These are phyloP conservation scores for Porphyrellus sp. DNA, from an alignment of 1,284 basidiomycete genomes.

Conservation along the genomic window DNA sequence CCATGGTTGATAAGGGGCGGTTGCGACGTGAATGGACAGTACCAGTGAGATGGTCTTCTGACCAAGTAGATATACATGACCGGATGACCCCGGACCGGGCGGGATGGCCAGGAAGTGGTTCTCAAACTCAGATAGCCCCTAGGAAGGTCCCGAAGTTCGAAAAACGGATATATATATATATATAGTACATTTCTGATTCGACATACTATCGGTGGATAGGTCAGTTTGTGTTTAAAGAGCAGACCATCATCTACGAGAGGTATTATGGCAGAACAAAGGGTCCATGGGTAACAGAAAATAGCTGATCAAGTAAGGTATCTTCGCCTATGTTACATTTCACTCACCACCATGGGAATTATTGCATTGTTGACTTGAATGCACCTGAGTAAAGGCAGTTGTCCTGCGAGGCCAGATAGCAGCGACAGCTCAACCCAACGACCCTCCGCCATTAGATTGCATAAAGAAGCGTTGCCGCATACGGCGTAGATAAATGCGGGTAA, in stretches of 20 bases:
- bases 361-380: slow-evolving; percentile 13
- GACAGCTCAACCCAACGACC: slow-evolving; percentile 30
- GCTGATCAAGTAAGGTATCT: slow-evolving; percentile 1
- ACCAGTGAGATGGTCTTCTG: no score
- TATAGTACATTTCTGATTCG: background rate
- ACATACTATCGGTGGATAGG: background rate
- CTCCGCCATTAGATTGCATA: slow-evolving; percentile 19
- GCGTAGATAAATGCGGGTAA: slow-evolving; percentile 13
- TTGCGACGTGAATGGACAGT: background rate
- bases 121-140: no score
- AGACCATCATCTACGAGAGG: slow-evolving; percentile 4
- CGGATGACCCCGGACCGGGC: no score
- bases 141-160: no score
- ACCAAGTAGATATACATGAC: no score
- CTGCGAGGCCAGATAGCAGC: slow-evolving; percentile 12
- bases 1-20: slow-evolving; percentile 23
- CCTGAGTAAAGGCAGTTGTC: slow-evolving; percentile 14
- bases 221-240: slow-evolving; percentile 6
- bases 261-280: slow-evolving; percentile 7
- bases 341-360: slow-evolving; percentile 6
- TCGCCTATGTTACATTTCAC: slow-evolving; percentile 4
- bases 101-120: no score
- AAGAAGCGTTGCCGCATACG: slow-evolving; percentile 8
- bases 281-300: background rate
- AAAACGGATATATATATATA: no score